Base-by-base conservation (phyloP, 176 grass and related monocot genomes). In the Rhipidocladum racemiflorum region DNA sequence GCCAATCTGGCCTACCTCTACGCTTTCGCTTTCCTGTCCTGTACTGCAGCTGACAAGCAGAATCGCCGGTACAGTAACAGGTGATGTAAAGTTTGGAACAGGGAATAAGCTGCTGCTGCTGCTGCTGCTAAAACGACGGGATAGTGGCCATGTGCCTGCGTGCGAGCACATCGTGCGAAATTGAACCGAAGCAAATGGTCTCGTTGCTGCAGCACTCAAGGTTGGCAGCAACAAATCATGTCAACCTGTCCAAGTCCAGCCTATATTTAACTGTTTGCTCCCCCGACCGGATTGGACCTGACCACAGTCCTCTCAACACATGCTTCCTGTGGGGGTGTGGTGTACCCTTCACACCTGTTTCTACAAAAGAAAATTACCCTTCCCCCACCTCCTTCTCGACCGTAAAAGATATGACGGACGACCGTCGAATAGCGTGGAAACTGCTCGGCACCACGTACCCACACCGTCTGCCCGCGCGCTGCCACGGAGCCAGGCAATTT, bases 261-360 rank as follows among this genome's bases (percentile, higher is more conserved):
- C 66, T 79, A 39, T 16, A 32, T 46, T 76, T 30, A 70, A 75
- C 82, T 81, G 87, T 81, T 89, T 70, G 71, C 76, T 56, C 9
- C 23, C 27, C 78, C 56, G 77, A 82, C 83, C 65, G 25, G 77
- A 85, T 74, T 77, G 77, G 77, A 85, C 77, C 83, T 11, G 27
- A 55, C 81, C 48, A 83, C 59, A 73, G 49, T 30, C 36, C 59
- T 75, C 70, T 14, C 48, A 15, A 18, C 32, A 48, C 59, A 62
- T 77, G 75, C 57, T 25, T 46, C 72, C 40, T 13, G 23, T 43
- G 39, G n/a, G n/a, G n/a, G n/a, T n/a, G n/a, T n/a, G n/a, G n/a
- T n/a, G n/a, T n/a, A n/a, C n/a, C n/a, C n/a, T n/a, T n/a, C n/a
- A n/a, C n/a, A n/a, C n/a, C n/a, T n/a, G n/a, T n/a, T n/a, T n/a